Evolutionary conservation across 129 eudicot genomes (phyloP), one percentile per base, ranked within the genome.

Genomic region (Centella asiatica): DNA sequence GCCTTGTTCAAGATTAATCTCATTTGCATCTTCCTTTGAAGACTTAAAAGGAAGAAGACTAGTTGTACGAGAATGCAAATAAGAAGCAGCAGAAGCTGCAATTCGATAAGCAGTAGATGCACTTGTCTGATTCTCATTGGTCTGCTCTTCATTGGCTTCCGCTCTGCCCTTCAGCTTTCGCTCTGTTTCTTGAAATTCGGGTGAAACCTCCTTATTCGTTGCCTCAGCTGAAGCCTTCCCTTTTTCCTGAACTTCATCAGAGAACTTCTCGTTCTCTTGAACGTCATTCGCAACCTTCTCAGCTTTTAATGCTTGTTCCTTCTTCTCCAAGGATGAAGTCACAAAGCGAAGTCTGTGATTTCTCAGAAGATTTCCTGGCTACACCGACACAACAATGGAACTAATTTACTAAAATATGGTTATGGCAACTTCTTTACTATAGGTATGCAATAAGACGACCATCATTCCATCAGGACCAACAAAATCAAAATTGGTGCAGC

Each of bases 31-130:
- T 19, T 69, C 57, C 37, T 78, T 82, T 15, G 80, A 74, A 70
- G 88, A 80, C 14, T 26, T 76, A 15, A 81, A 81, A 6, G 85
- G 70, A 51, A 90, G 71, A 56, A 90, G 57, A 69, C 77, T 78
- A 65, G 56, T 78, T 9, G 99, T 82, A 44, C 60, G 96, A 20
- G 88, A 76, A 66, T 92, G 95, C 72, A 92, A 55, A 74, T 80
- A 92, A 46, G 95, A 81, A 60, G 98, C 98, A 64, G 90, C 98
- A 18, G 98, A 82, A 17, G 96, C 90, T 19, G 84, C 98, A 70
- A 84, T 76, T 12, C 79, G 78, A 76, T 81, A 82, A 23, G 96
- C 98, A 27, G 83, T 62, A 18, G 85, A 78, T 31, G 90, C 76
- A 64, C 80, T 87, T 46, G 78, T 72, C 11, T 69, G 77, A 40